phyloP scores from a whole-genome alignment of 2,329 filamentous ascomycete genomes.

The Dendryphion nanum region DNA sequence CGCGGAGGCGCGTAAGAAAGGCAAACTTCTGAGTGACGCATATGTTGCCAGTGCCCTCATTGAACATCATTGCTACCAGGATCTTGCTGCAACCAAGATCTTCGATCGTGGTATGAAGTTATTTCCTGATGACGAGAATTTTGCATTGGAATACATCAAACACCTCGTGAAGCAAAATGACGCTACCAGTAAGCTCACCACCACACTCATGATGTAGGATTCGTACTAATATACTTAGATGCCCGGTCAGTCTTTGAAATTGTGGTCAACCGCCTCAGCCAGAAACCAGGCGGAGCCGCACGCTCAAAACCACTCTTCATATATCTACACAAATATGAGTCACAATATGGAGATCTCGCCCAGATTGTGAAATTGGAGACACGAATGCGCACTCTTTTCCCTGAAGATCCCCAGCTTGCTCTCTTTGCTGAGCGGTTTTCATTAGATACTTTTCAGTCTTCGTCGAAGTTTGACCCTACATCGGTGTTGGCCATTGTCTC shows the following conservation, averaged over 20 bases:
- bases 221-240: conserved; percentile 53
- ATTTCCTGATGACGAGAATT: conserved; percentile 90
- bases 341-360: conserved; percentile 85
- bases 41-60: conserved; percentile 92
- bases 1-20: conserved; percentile 80
- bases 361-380: conserved; percentile 89
- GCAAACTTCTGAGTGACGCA: conserved; percentile 87
- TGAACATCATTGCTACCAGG: conserved; percentile 95
- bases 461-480: conserved; percentile 74
- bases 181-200: conserved; percentile 71
- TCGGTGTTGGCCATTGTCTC: conserved; percentile 81
- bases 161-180: conserved; percentile 91
- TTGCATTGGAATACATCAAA: conserved; percentile 94
- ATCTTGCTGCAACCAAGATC: conserved; percentile 87
- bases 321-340: conserved; percentile 95
- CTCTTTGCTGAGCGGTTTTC: conserved; percentile 77
- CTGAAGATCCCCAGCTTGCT: conserved; percentile 74
- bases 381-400: conserved; percentile 91
- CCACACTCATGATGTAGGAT: neutral
- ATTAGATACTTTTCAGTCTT: conserved; percentile 30
- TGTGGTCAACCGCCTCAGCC: conserved; percentile 76
- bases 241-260: conserved; percentile 95
- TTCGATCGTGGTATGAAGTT: conserved; percentile 91
- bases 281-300: conserved; percentile 69
- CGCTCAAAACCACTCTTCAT: conserved; percentile 84